Base-by-base conservation (phyloP, 805 yeast species). In the Pichia cephalocereana region DNA sequence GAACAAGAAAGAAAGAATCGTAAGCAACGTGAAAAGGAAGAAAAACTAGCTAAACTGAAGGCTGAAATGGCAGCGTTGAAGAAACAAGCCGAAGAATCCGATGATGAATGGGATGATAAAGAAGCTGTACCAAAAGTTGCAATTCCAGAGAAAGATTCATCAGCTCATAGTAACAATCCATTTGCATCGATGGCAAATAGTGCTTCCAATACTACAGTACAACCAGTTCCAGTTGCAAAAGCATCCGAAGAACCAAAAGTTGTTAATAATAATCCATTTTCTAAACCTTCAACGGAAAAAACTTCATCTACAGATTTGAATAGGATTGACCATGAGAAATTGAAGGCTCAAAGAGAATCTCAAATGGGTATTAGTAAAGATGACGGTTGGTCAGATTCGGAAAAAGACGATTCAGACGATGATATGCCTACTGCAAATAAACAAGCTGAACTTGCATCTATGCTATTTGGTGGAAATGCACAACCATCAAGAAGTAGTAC, bases 341-440 rank as follows among this genome's bases (percentile, higher is more conserved):
- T 84, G 30, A 83, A 80, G 48, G 83, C 82, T 2, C 90, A 84
- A 63, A 72, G 93, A 64, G 79, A 76, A 28, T 77, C 86, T 8
- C 91, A 85, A 61, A 72, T 90, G 63, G 82, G 82, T 5, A 57
- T 68, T 40, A 66, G 67, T 9, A 70, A 66, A 38, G 70, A 67
- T 45, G 80, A 68, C 48, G 63, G 61, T 4, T 61, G 65, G 58
- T 58, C 64, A 3, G 79, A 79, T 51, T 78, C 75, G 46, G 70
- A 55, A 4, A 55, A 57, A 6, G 66, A 57, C 4, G 66, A 31
- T 59, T 69, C 68, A 14, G 76, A 75, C 14, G 78, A 74, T 45
- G 81, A 76, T 44, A 46, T 71, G 55, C 58, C 79, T 64, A 54
- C 56, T 19, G 70, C 74, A 48, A 72, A 74, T 0, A 80, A 79